Conservation (phyloP, 2,329 filamentous ascomycete genomes). For the Colletotrichum sublineola region DNA sequence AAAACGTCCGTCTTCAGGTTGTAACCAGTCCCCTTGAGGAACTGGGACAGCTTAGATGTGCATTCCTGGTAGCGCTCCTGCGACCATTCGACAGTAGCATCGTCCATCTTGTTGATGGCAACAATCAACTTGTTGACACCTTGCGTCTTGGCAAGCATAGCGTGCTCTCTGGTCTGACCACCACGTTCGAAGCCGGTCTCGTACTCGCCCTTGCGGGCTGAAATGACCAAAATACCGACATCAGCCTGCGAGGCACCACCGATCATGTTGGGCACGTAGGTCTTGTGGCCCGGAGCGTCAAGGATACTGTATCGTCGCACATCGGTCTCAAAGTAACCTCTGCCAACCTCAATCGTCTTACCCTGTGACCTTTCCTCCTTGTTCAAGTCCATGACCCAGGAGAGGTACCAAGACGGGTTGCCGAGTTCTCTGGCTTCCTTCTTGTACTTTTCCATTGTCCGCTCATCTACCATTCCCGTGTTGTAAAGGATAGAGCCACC, state of each 20-base stretch:
- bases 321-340: constrained; percentile 96
- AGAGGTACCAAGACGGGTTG: constrained; percentile 98
- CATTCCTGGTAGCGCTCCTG: constrained; percentile 94
- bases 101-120: constrained; percentile 99
- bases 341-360: constrained; percentile 97
- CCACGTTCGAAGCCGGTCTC: constrained; percentile 98
- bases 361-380: constrained; percentile 97
- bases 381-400: constrained; percentile 97
- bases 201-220: constrained; percentile 97
- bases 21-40: constrained; percentile 93
- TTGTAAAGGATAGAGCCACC: constrained; percentile 93
- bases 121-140: constrained; percentile 97
- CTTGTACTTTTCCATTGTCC: constrained; percentile 98
- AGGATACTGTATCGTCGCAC: constrained; percentile 97
- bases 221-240: constrained; percentile 95
- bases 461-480: constrained; percentile 99
- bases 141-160: constrained; percentile 97
- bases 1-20: constrained; percentile 93
- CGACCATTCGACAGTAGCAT: constrained; percentile 95
- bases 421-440: constrained; percentile 95
- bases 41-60: constrained; percentile 85
- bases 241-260: constrained; percentile 94
- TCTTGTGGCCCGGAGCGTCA: constrained; percentile 97
- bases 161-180: constrained; percentile 96
- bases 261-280: constrained; percentile 98